Evolutionary conservation across 257 asterid species (phyloP).

Genomic region (Solanum tarijense): DNA sequence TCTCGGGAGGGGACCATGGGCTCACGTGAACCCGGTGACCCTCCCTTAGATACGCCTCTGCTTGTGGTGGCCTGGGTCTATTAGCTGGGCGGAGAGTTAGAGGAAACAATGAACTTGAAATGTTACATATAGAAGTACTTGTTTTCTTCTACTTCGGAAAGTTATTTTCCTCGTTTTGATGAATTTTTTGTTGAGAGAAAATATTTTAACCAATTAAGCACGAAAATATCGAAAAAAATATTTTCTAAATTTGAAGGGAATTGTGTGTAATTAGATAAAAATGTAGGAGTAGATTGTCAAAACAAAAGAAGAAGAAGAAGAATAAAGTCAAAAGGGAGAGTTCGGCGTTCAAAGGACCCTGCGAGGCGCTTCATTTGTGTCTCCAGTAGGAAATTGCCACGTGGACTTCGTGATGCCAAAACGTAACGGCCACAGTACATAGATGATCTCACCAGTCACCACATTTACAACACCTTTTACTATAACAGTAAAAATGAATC

Average conservation of each 20-base stretch:
- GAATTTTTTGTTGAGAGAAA: not conserved
- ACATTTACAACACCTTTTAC: not conserved
- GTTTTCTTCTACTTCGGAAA: not conserved
- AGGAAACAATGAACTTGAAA: not conserved
- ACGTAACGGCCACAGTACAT: constrained; percentile 31
- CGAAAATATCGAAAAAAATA: not conserved
- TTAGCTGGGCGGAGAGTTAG: too few species aligned
- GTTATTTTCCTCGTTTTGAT: not conserved
- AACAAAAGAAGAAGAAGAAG: not conserved
- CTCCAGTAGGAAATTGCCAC: not conserved
- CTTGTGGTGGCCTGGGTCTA: too few species aligned
- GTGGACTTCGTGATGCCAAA: constrained; percentile 14
- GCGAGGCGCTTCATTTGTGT: not conserved
- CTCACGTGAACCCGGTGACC: too few species aligned
- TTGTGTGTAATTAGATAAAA: not conserved
- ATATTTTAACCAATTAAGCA: not conserved
- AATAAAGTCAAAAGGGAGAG: constrained; percentile 16
- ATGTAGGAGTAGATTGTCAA: not conserved
- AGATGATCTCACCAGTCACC: constrained; percentile 31
- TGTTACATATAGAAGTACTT: not conserved
- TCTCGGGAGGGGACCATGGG: too few species aligned
- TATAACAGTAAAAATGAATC: not conserved
- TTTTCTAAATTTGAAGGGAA: not conserved
- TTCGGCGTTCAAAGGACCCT: constrained; percentile 23
- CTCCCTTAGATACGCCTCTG: too few species aligned